phyloP scores from a whole-genome alignment of 306 rosid genomes.

The Senna tora region DNA sequence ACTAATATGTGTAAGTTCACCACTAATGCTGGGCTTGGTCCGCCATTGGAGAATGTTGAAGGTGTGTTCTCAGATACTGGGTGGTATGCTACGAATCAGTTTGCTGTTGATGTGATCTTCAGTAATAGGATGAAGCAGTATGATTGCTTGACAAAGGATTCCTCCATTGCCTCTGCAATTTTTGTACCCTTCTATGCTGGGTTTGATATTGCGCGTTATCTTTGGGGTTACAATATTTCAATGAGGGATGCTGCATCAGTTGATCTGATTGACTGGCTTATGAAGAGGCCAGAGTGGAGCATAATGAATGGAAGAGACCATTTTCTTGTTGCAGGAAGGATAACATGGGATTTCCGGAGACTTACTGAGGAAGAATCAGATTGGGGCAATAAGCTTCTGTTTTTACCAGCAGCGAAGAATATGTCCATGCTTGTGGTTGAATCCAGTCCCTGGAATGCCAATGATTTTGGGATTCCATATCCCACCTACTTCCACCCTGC shows the following conservation, averaged over 20 bases:
- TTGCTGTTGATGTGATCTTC: constrained; percentile 93
- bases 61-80: constrained; percentile 86
- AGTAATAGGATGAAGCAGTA: constrained; percentile 95
- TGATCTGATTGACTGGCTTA: constrained; percentile 88
- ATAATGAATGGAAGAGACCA: constrained; percentile 91
- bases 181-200: constrained; percentile 98
- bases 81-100: constrained; percentile 97
- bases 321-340: constrained; percentile 95
- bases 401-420: constrained; percentile 89
- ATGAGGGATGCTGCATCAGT: constrained; percentile 89
- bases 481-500: constrained; percentile 99
- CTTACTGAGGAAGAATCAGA: constrained; percentile 66
- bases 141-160: constrained; percentile 82
- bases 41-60: constrained; percentile 89
- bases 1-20: constrained; percentile 98
- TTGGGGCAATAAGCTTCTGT: constrained; percentile 97
- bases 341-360: constrained; percentile 97
- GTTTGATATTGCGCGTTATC: constrained; percentile 86
- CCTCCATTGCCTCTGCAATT: constrained; percentile 86
- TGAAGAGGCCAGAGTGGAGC: constrained; percentile 93
- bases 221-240: constrained; percentile 89
- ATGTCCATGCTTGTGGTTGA: constrained; percentile 99
- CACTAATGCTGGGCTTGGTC: constrained; percentile 92
- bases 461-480: constrained; percentile 95
- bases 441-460: constrained; percentile 99